Base-by-base conservation (phyloP, 257 asterid genomes). In the Nicotiana attenuata region DNA sequence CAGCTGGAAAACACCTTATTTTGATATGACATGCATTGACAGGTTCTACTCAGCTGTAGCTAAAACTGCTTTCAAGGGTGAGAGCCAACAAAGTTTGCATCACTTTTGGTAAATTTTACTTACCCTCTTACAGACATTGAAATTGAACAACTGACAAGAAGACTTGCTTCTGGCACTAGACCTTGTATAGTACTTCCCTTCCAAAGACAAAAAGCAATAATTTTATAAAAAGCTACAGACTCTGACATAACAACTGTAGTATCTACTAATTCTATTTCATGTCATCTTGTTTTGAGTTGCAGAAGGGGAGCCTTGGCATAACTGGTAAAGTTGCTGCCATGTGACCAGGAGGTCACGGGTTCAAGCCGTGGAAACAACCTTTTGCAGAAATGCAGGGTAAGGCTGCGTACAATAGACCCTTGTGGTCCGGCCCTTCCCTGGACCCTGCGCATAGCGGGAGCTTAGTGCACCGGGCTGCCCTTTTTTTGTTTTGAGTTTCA, bases 41-140 rank as follows among this genome's bases (percentile, higher is more conserved):
- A 96, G 99, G 97, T 94, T 94, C 89, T 96, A 91, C 88, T 89
- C 99, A 89, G 95, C 95, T 78, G 93, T 89, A 82, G 99, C 97
- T 85, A 92, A 91, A 83, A 96, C 99, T 65, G 97, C 97, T 80
- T 96, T 96, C 85, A 96, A 92, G 90, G 99, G 99, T 76, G 97
- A 93, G 83, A 91, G 97, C 80, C 98, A 96, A 85, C 89, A 87
- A 89, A 94, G 99, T 86, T 87, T 96, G 89, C 98, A 94, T 86
- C 93, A 92, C 81, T 96, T 96, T 86, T 94, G 99, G 98, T 96
- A 90, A 80, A 78, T 59, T 73, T 81, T 67, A 67, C 65, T 80
- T 59, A 66, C 38, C 78, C 63, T 86, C 68, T 33, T 75, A 7
- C n/a, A 16, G 59, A 29, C 19, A 59, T 67, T 53, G 33, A 64